A percentile compares a stretch with the other conserved stretches of the same genome.
Evolutionary conservation across 129 eudicot species (phyloP).

Genomic region (Deinandra increscens): DNA sequence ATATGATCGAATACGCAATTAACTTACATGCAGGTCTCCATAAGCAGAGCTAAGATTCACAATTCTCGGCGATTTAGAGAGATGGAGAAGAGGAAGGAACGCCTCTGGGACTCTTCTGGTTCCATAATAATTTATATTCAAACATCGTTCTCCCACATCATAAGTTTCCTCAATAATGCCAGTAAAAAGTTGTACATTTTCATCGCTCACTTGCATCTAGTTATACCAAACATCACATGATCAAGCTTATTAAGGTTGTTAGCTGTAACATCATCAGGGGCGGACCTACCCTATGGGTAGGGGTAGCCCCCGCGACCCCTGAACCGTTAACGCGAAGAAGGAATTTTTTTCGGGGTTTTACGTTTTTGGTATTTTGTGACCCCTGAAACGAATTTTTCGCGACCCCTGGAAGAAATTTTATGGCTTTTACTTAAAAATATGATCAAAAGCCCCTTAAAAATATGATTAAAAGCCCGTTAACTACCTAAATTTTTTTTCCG

Average conservation of each 20-base stretch:
- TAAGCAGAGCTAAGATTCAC: conserved; percentile 22
- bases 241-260: background rate
- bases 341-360: no score
- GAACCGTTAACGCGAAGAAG: no score
- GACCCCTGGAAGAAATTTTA: no score
- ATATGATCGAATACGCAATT: background rate
- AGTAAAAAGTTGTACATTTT: background rate
- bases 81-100: conserved; percentile 9
- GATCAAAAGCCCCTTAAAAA: no score
- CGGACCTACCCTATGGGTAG: no score
- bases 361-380: no score
- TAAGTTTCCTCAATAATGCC: background rate
- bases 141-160: conserved; percentile 20
- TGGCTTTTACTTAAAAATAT: no score
- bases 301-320: no score
- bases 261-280: background rate
- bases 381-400: no score
- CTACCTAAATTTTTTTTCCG: no score
- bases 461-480: no score
- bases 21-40: conserved; percentile 22
- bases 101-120: conserved; percentile 24
- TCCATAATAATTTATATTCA: conserved; percentile 29
- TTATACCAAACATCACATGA: background rate
- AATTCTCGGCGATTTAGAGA: conserved; percentile 15
- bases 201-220: background rate